phyloP scores from a whole-genome alignment of 2,329 filamentous ascomycete species.

The Cyphellophora attinorum region DNA sequence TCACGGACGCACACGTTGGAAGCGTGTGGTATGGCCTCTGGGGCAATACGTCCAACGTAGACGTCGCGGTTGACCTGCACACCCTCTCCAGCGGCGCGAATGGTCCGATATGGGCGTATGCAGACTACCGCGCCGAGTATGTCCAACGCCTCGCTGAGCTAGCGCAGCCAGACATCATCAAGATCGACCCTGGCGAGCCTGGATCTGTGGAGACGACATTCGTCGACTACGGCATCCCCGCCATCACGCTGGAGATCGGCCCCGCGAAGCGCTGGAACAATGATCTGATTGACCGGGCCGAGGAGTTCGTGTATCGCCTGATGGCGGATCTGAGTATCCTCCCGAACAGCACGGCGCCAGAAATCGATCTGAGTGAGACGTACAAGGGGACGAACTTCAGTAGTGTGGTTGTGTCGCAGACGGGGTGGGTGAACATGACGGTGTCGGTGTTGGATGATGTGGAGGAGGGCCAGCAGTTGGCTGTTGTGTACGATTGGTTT shows the following conservation, averaged over 20 bases:
- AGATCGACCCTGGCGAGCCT: slow-evolving; percentile 7
- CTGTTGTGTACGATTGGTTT: slow-evolving; percentile 4
- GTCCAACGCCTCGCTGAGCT: slow-evolving; percentile 5
- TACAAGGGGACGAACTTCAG: slow-evolving; percentile 3
- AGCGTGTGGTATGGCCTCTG: slow-evolving; percentile 6
- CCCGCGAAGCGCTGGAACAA: slow-evolving; percentile 6
- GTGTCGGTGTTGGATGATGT: slow-evolving; percentile 3
- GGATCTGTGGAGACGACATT: slow-evolving; percentile 6
- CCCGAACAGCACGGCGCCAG: slow-evolving; percentile 2
- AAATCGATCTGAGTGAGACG: slow-evolving; percentile 2
- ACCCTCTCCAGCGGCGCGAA: slow-evolving; percentile 3
- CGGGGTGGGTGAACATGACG: slow-evolving; percentile 6
- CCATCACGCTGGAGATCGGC: slow-evolving; percentile 8
- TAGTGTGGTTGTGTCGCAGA: slow-evolving; percentile 1
- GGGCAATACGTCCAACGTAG: slow-evolving; percentile 6
- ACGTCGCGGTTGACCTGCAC: slow-evolving; percentile 7
- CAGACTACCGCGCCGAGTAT: slow-evolving; percentile 3
- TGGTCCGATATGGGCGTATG: slow-evolving; percentile 6
- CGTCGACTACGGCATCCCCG: slow-evolving; percentile 3
- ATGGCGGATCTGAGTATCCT: slow-evolving; percentile 5
- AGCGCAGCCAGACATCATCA: slow-evolving; percentile 5
- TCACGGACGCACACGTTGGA: slow-evolving; percentile 3
- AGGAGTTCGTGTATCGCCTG: slow-evolving; percentile 6
- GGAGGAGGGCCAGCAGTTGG: slow-evolving; percentile 6
- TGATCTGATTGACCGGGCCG: slow-evolving; percentile 4